A percentile compares a stretch with the other conserved stretches of the same genome.
These are phyloP conservation scores for Hymenoscyphus salicellus DNA, from an alignment of 2,329 filamentous ascomycete genomes.

Conservation along the genomic window DNA sequence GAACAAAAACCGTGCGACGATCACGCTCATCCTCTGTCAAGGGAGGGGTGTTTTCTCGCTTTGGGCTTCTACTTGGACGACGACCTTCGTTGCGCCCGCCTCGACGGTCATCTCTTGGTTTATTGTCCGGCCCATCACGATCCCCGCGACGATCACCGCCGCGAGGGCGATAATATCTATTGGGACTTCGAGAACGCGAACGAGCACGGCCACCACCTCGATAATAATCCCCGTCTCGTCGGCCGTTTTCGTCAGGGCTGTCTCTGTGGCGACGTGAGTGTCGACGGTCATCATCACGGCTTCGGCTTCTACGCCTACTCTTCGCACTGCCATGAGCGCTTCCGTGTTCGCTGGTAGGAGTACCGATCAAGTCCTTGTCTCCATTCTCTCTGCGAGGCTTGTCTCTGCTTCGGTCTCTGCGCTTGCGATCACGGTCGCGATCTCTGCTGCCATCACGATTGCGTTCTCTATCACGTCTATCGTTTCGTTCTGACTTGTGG, in stretches of 20 bases:
- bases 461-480: conserved; percentile 54
- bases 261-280: conserved; percentile 70
- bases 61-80: conserved; percentile 41
- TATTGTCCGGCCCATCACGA: conserved; percentile 53
- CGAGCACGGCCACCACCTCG: conserved; percentile 61
- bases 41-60: conserved; percentile 60
- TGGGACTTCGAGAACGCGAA: conserved; percentile 70
- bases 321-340: conserved; percentile 67
- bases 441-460: conserved; percentile 54
- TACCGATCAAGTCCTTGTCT: conserved; percentile 58
- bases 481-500: conserved; percentile 51
- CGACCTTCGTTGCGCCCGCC: conserved; percentile 38
- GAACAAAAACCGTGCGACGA: conserved; percentile 94
- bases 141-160: conserved; percentile 43
- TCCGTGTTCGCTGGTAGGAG: conserved; percentile 71
- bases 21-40: conserved; percentile 95
- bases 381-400: conserved; percentile 46
- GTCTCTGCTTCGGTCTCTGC: conserved; percentile 57
- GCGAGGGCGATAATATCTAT: conserved; percentile 52
- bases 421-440: conserved; percentile 53
- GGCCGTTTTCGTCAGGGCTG: conserved; percentile 44
- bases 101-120: conserved; percentile 41
- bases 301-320: conserved; percentile 77
- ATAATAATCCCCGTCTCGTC: conserved; percentile 66
- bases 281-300: conserved; percentile 72